Conservation (phyloP, 2,329 filamentous ascomycete genomes). For the Diaporthe eres region DNA sequence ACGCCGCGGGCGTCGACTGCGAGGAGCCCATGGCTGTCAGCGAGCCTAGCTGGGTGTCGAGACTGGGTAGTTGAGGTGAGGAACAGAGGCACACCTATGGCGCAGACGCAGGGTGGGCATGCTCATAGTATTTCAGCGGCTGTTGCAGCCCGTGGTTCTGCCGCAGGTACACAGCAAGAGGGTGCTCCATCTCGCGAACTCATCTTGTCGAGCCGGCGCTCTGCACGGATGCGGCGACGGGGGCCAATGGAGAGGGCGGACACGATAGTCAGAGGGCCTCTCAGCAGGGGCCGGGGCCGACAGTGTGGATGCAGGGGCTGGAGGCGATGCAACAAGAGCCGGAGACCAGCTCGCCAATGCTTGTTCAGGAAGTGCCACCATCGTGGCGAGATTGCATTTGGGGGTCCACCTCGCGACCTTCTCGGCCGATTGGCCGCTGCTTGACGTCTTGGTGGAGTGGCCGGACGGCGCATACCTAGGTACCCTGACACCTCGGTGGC, state of each 20-base stretch:
- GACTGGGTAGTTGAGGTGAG: not conserved
- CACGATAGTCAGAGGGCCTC: not conserved
- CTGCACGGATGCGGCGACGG: conserved; percentile 2
- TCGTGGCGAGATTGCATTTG: conserved; percentile 19
- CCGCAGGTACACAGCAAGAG: not conserved
- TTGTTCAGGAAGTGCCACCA: conserved; percentile 5
- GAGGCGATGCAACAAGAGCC: conserved; percentile 24
- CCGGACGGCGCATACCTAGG: not conserved
- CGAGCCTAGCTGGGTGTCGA: not conserved
- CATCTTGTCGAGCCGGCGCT: conserved; percentile 9
- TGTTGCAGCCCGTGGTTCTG: not conserved
- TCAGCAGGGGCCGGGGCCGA: conserved; percentile 13
- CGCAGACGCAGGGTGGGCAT: not conserved
- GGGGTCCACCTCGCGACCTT: conserved; percentile 15
- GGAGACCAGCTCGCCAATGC: conserved; percentile 14
- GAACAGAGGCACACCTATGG: not conserved
- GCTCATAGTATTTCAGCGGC: conserved; percentile 4
- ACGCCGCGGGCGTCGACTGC: conserved; percentile 37
- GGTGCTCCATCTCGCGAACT: not conserved
- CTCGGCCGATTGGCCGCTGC: conserved; percentile 29
- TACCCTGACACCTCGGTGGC: too few species aligned
- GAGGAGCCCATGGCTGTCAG: conserved; percentile 37
- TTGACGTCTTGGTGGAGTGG: conserved; percentile 8
- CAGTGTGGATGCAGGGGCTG: not conserved
- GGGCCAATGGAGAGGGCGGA: conserved; percentile 12